Base-by-base conservation (phyloP, 75 land plant genomes). In the Azolla pinnata region DNA sequence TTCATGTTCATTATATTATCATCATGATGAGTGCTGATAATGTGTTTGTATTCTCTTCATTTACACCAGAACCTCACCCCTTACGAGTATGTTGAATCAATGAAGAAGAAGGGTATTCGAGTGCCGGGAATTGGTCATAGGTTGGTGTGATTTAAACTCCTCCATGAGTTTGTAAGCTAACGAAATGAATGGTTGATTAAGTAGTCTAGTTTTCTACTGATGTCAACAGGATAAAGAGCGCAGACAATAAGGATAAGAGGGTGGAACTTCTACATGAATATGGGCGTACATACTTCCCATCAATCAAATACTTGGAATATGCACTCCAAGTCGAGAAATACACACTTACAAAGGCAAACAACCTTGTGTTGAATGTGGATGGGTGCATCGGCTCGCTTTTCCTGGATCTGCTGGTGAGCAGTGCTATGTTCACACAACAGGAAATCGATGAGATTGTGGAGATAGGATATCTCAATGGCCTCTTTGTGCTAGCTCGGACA, bases 91-190 rank as follows among this genome's bases (percentile, higher is more conserved):
- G 99, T 93, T 10, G 99, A 93, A 62, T 45, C 83, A 45, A 93
- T 93, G 99, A 93, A 89, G 64, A 93, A 93, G 90, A 85, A 87
- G 45, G 99, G 96, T 17, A 93, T 93, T 49, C 90, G 96, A 38
- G 99, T 93, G 16, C 96, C 99, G 28, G 96, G 99, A 45, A 93
- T 93, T 69, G 99, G 99, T 26, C 99, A 93, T 83, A 83, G 96
- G 97, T 88, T 77, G 24, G 18, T 12, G 8, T 19, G n/a, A 1
- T 61, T 19, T 32, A 2, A 19, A 28, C n/a, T n/a, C n/a, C n/a
- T n/a, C n/a, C n/a, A n/a, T n/a, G n/a, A n/a, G n/a, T n/a, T n/a
- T n/a, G n/a, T n/a, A n/a, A n/a, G n/a, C n/a, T n/a, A n/a, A n/a
- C n/a, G n/a, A n/a, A n/a, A n/a, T n/a, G n/a, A n/a, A n/a, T n/a